Evolutionary conservation across 164 flowering plant genomes (phyloP).

Genomic region (Nelumbo lutea): DNA sequence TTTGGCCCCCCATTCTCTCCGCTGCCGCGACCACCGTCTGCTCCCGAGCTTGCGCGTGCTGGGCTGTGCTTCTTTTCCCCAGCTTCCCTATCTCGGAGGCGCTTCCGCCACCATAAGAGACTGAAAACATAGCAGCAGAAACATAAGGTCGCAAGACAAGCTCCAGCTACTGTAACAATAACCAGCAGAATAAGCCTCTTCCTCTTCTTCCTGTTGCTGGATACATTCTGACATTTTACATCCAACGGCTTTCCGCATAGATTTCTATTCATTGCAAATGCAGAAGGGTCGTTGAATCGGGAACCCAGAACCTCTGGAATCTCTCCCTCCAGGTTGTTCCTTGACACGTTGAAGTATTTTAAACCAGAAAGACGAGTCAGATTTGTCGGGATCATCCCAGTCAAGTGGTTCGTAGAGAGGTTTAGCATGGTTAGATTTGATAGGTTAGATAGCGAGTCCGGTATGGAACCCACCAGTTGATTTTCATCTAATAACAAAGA

Average conservation of each 20-base stretch:
- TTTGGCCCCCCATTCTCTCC: conserved; percentile 41
- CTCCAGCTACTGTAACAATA: conserved; percentile 38
- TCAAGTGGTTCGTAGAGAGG: background rate
- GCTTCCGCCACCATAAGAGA: conserved; percentile 44
- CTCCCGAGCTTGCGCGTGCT: conserved; percentile 22
- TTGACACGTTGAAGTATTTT: conserved; percentile 4
- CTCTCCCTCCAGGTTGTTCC: conserved; percentile 40
- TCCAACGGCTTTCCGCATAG: conserved; percentile 72
- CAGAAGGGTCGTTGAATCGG: conserved; percentile 32
- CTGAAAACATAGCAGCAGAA: conserved; percentile 45
- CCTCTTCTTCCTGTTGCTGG: conserved; percentile 24
- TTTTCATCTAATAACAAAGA: too few relatives aligned
- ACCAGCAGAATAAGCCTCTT: conserved; percentile 17
- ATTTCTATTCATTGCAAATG: conserved; percentile 25
- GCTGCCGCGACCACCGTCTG: conserved; percentile 54
- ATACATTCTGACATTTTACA: conserved; percentile 30
- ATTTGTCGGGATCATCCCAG: too few relatives aligned
- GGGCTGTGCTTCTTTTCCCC: too few relatives aligned
- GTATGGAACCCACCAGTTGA: conserved; percentile 44
- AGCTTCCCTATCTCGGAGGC: conserved; percentile 33
- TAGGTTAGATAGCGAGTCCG: too few relatives aligned
- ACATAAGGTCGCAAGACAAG: conserved; percentile 36
- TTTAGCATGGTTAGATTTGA: conserved; percentile 17
- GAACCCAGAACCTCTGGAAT: conserved; percentile 64
- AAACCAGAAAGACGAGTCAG: conserved; percentile 14